Conservation (phyloP, 1,139 yeast genomes). For the Suhomyces atakaporum region DNA sequence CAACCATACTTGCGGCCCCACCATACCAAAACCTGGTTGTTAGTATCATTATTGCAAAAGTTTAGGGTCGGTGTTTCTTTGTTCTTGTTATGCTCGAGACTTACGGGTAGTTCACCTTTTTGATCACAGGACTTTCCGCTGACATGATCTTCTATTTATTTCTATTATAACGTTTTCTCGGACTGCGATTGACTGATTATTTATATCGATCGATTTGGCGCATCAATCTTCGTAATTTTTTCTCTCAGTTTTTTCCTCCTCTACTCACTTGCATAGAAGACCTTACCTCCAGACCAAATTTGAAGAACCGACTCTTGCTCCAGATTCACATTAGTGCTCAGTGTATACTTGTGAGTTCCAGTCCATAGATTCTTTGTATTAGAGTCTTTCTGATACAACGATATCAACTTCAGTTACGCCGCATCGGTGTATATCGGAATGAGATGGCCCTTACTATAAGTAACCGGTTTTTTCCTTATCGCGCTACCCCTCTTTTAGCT, state of each 20-base stretch:
- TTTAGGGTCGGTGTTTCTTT: too few species aligned
- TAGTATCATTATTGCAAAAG: conserved; percentile 12
- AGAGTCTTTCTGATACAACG: too few species aligned
- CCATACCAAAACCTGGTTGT: conserved; percentile 49
- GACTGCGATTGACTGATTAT: neutral
- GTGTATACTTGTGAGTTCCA: too few species aligned
- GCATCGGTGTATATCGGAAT: conserved; percentile 5
- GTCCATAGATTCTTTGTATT: too few species aligned
- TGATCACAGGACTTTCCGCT: conserved; percentile 4
- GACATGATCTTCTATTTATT: conserved; percentile 5
- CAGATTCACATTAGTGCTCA: too few species aligned
- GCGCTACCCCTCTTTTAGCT: neutral
- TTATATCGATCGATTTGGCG: conserved; percentile 1
- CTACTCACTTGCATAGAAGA: too few species aligned
- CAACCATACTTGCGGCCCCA: conserved; percentile 67
- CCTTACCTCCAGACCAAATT: too few species aligned
- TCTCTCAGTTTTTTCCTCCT: too few species aligned
- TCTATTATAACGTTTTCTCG: neutral
- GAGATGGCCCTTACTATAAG: neutral
- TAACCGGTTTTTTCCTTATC: conserved; percentile 7
- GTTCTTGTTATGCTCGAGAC: conserved; percentile 4
- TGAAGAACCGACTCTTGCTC: neutral
- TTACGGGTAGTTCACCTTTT: conserved; percentile 19
- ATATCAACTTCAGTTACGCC: too few species aligned
- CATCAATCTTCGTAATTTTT: conserved; percentile 8